Percentiles rank a stretch among this genome's conserved stretches.
Evolutionary conservation across 257 asterid genomes (phyloP).

Genomic region (Solanum tarapatanum): DNA sequence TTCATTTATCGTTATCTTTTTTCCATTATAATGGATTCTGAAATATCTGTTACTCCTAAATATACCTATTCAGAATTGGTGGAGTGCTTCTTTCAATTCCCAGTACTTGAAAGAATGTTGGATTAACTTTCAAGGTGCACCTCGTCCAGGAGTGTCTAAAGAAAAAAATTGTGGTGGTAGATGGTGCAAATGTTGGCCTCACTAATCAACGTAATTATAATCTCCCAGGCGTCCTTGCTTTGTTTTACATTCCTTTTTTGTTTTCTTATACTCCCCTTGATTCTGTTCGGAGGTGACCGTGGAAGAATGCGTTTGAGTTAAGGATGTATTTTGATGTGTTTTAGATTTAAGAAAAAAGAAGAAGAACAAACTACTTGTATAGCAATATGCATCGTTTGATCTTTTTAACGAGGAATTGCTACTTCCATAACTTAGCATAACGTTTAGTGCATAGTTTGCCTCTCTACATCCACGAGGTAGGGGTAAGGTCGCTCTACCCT

Average conservation of each 20-base stretch:
- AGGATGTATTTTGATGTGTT: background rate
- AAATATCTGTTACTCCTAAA: background rate
- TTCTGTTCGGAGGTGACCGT: background rate
- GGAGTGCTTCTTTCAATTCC: background rate
- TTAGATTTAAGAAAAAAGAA: too few relatives aligned
- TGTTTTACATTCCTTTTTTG: background rate
- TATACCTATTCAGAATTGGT: background rate
- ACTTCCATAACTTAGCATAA: background rate
- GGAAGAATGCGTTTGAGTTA: background rate
- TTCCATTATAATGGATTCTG: background rate
- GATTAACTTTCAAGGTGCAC: background rate
- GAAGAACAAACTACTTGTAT: background rate
- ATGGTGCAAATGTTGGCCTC: slow-evolving; percentile 78
- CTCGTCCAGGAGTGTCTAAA: slow-evolving; percentile 38
- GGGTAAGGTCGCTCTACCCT: background rate
- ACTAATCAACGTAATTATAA: slow-evolving; percentile 32
- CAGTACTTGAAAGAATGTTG: background rate
- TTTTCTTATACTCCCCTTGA: background rate
- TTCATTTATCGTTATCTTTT: background rate
- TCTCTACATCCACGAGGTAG: background rate
- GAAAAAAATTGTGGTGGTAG: slow-evolving; percentile 73
- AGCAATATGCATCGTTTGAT: background rate
- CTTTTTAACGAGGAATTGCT: background rate
- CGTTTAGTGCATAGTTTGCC: background rate
- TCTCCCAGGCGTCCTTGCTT: slow-evolving; percentile 34